Evolutionary conservation across 1,284 basidiomycete genomes (phyloP).

Genomic region (Rhodotorula sp.): DNA sequence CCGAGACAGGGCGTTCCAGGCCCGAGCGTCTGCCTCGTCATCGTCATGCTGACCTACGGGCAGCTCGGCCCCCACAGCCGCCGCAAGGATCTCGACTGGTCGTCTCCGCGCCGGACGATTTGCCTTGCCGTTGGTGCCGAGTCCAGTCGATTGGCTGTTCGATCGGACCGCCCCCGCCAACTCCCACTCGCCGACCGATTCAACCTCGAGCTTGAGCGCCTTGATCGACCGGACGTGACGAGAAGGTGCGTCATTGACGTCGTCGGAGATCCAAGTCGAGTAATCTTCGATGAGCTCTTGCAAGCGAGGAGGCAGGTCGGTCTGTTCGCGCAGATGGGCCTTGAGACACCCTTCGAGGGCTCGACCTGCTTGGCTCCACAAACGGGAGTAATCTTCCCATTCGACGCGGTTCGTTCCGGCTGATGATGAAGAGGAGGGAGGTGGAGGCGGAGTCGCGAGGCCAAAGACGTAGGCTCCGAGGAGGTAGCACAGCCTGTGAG

Average conservation of each 20-base stretch:
- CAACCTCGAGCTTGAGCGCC: slow-evolving; percentile 19
- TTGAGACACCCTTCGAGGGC: slow-evolving; percentile 28
- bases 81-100: slow-evolving; percentile 11
- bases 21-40: neutral
- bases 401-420: neutral
- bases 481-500: slow-evolving; percentile 15
- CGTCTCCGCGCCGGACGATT: neutral
- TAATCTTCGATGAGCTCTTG: slow-evolving; percentile 19
- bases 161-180: neutral
- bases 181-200: slow-evolving; percentile 8
- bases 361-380: slow-evolving; percentile 18
- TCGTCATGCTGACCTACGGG: neutral
- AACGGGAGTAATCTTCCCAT: slow-evolving; percentile 1
- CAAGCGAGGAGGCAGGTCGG: slow-evolving; percentile 22
- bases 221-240: neutral
- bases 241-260: neutral
- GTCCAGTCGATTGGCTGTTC: slow-evolving; percentile 23
- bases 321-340: slow-evolving; percentile 24
- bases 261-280: neutral
- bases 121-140: neutral
- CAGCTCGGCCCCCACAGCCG: neutral
- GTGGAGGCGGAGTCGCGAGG: neutral
- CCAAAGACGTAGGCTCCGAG: slow-evolving; percentile 35
- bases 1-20: slow-evolving; percentile 2
- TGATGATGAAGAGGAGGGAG: neutral